phyloP scores from a whole-genome alignment of 257 asterid genomes.

The Primulina huaijiensis region DNA sequence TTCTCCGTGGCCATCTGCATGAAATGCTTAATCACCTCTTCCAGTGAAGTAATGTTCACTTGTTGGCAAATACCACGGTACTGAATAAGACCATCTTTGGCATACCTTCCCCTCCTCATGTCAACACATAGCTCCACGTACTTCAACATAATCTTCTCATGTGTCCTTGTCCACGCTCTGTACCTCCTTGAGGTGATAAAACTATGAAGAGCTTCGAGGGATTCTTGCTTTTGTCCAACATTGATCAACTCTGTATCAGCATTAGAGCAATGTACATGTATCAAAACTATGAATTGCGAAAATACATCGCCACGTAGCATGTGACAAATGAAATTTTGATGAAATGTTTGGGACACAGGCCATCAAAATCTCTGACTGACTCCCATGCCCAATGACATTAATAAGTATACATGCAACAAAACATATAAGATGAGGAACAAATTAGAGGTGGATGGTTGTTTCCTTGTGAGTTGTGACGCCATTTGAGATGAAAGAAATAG shows the following conservation, averaged over 20 bases:
- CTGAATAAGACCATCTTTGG: conserved; percentile 92
- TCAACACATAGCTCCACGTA: conserved; percentile 93
- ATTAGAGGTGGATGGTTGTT: too few species aligned
- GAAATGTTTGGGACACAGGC: too few species aligned
- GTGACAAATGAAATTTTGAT: too few species aligned
- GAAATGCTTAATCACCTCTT: conserved; percentile 94
- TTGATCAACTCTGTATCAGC: conserved; percentile 70
- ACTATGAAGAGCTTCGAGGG: conserved; percentile 81
- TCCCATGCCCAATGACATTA: too few species aligned
- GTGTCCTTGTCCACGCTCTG: conserved; percentile 91
- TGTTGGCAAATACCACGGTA: conserved; percentile 94
- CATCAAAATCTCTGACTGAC: too few species aligned
- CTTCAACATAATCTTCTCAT: conserved; percentile 82
- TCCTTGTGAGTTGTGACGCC: too few species aligned
- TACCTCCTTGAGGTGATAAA: conserved; percentile 84
- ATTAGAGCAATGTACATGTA: neutral
- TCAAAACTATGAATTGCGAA: neutral
- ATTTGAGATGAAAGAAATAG: too few species aligned
- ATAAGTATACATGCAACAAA: too few species aligned
- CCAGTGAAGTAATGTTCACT: conserved; percentile 78
- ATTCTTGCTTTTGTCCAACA: conserved; percentile 92
- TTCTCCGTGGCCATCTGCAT: conserved; percentile 89
- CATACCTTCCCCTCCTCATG: conserved; percentile 93
- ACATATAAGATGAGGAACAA: too few species aligned
- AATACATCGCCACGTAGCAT: too few species aligned